Base-by-base conservation (phyloP, 2,329 filamentous ascomycete species). In the Exophiala alcalophila region DNA sequence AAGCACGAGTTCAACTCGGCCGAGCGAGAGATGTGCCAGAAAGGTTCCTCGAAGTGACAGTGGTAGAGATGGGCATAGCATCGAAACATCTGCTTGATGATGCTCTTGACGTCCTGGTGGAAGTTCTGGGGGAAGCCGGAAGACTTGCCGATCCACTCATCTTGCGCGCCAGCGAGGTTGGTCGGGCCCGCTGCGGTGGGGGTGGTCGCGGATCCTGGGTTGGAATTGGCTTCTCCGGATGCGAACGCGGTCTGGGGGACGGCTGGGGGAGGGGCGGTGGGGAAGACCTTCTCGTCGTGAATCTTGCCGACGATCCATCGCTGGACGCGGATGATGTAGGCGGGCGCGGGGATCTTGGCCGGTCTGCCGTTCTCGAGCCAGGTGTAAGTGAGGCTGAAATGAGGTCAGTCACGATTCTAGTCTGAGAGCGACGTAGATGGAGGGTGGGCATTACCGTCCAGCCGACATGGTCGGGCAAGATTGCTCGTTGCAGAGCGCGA, bases 1-100 rank as follows among this genome's bases (percentile, higher is more conserved):
- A 92, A 92, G 66, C 85, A 89, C 64, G 84, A 89, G 72, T 92
- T 92, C 49, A 91, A 75, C 57, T 87, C 83, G 63, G 89, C 65
- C 41, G 70, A 67, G 44, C 69, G 68, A 68, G 86, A 88, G 53
- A 91, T 75, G 64, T 90, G 83, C 68, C 88, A 91, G 66, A 89
- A 88, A 4, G 84, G 85, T 55, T 88, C 84, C 48, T 82, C 71
- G 66, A 87, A 98, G 67, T 98, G 92, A 44, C 90, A 87, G 78
- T 94, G 96, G 73, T 98, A 98, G 49, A 98, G 81, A 67, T 98
- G 92, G 33, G 92, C 84, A 62, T 98, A 98, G 57, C 96, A 91
- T 47, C 92, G 86, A 75, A 98, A 97, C 84, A 98, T 97, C 69
- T 96, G 92, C 58, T 90, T 85, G 72, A 96, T 91, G 59, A 96